phyloP scores from a whole-genome alignment of 441 rosid genomes.

The Metrosideros polymorpha region DNA sequence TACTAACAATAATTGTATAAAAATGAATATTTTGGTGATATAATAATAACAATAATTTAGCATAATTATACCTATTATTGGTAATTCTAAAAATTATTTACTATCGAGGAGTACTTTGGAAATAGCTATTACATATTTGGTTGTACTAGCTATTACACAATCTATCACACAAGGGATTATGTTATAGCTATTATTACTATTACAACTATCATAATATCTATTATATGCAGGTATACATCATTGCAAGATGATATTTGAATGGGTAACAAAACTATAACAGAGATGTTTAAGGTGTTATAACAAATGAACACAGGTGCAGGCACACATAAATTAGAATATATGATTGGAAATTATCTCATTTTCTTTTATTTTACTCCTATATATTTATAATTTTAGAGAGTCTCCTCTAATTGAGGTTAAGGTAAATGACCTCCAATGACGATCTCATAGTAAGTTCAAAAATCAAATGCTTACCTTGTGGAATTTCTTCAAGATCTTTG shows the following conservation, averaged over 20 bases:
- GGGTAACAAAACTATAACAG: not conserved
- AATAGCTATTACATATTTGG: not conserved
- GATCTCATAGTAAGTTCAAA: not conserved
- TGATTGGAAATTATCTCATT: not conserved
- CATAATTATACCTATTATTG: not conserved
- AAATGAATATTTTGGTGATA: not conserved
- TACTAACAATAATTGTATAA: not conserved
- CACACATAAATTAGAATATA: not conserved
- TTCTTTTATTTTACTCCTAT: not conserved
- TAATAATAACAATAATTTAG: too few species aligned
- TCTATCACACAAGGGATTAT: not conserved
- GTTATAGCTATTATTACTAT: not conserved
- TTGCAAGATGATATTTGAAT: not conserved
- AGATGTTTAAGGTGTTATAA: not conserved
- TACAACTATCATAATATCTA: not conserved
- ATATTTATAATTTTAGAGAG: not conserved
- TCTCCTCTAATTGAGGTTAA: too few species aligned
- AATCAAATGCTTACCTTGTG: constrained; percentile 77
- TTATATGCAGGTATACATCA: too few species aligned
- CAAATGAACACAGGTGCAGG: not conserved
- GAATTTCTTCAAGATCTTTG: constrained; percentile 92
- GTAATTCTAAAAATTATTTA: not conserved
- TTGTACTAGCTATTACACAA: not conserved
- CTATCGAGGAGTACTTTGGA: not conserved
- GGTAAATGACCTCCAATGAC: not conserved